These are phyloP conservation scores for Penstemon eatonii DNA, from an alignment of 257 asterid genomes.

Conservation along the genomic window DNA sequence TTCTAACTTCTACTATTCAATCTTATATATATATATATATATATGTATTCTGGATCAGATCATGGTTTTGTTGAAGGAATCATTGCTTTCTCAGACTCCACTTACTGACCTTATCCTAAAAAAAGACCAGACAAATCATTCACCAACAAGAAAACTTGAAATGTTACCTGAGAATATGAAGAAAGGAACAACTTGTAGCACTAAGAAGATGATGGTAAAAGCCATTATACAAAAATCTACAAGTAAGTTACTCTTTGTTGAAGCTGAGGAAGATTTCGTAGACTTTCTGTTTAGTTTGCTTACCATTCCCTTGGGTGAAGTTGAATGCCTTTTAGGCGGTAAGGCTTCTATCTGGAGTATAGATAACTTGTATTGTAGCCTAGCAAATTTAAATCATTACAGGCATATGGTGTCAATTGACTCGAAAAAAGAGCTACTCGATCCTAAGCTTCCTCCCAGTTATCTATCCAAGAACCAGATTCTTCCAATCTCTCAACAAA, in stretches of 20 bases:
- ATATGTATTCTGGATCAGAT: constrained; percentile 25
- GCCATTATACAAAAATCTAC: constrained; percentile 25
- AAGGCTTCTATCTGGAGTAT: constrained; percentile 1
- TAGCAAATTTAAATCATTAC: background rate
- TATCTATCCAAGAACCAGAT: background rate
- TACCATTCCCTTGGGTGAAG: constrained; percentile 23
- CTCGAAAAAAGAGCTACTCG: background rate
- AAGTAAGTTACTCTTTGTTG: constrained; percentile 21
- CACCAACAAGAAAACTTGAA: background rate
- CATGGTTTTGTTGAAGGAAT: constrained; percentile 19
- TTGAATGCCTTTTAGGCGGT: background rate
- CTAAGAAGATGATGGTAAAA: constrained; percentile 17
- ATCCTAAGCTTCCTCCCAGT: constrained; percentile 17
- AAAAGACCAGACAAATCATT: too few species aligned
- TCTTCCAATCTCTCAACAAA: background rate
- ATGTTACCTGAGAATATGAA: too few species aligned
- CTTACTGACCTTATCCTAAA: too few species aligned
- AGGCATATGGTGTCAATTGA: background rate
- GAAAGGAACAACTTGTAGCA: background rate
- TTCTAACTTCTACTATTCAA: background rate
- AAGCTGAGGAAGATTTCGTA: constrained; percentile 23
- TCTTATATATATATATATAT: too few species aligned
- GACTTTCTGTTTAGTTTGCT: constrained; percentile 27
- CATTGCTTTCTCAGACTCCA: constrained; percentile 7
- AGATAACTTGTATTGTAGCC: constrained; percentile 23